phyloP scores from a whole-genome alignment of 305 asterid species.

The Ilex paraguariensis region DNA sequence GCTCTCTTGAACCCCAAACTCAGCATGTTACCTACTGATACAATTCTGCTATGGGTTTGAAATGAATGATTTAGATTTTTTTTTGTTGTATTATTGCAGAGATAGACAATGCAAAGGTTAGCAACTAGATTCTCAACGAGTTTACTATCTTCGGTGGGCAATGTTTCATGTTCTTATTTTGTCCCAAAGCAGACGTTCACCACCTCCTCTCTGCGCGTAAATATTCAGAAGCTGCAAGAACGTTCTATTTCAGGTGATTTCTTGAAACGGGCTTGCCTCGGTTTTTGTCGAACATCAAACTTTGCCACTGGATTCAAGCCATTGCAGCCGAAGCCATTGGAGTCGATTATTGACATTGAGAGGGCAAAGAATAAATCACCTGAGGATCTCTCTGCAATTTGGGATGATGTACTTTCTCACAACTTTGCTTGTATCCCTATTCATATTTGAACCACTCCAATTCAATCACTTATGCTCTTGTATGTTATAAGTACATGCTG shows the following conservation, averaged over 20 bases:
- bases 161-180: conserved; percentile 24
- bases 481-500: too few relatives aligned
- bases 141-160: conserved; percentile 25
- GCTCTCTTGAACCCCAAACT: too few relatives aligned
- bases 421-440: background rate
- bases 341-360: conserved; percentile 62
- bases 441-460: too few relatives aligned
- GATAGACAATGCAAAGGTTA: conserved; percentile 37
- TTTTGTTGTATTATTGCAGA: conserved; percentile 21
- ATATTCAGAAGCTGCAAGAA: conserved; percentile 24
- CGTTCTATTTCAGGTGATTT: conserved; percentile 28
- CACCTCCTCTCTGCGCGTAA: conserved; percentile 26
- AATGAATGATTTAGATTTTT: too few relatives aligned
- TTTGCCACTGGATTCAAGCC: conserved; percentile 79
- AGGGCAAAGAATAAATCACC: conserved; percentile 70
- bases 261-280: conserved; percentile 38
- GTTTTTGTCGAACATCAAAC: conserved; percentile 50
- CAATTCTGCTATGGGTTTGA: too few relatives aligned
- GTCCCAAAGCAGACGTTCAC: conserved; percentile 21
- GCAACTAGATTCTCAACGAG: conserved; percentile 46
- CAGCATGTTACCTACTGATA: too few relatives aligned
- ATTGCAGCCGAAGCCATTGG: conserved; percentile 63
- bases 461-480: too few relatives aligned
- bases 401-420: conserved; percentile 74
- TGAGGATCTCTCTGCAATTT: conserved; percentile 73